phyloP scores from a whole-genome alignment of 305 asterid genomes.

The Fraxinus nigra region DNA sequence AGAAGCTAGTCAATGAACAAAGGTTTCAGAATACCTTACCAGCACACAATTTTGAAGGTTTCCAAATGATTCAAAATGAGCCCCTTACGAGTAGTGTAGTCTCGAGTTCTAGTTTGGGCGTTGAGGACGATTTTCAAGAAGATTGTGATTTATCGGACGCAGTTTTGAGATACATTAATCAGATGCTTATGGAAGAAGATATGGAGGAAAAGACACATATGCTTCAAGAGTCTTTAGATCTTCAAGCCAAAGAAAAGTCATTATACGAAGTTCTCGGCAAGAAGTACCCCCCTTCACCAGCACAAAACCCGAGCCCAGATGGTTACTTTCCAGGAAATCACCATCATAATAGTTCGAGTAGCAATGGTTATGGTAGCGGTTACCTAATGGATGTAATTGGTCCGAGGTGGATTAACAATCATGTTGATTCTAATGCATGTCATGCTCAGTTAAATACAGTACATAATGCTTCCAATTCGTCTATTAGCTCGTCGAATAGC shows the following conservation, averaged over 20 bases:
- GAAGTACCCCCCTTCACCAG: not conserved
- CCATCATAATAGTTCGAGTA: not conserved
- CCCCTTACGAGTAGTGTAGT: conserved; percentile 9
- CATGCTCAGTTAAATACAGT: not conserved
- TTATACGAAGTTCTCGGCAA: not conserved
- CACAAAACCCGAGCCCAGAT: not conserved
- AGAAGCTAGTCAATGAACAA: conserved; percentile 18
- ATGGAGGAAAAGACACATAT: conserved; percentile 33
- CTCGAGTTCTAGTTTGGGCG: conserved; percentile 4
- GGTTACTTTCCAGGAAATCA: not conserved
- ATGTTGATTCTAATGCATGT: not conserved
- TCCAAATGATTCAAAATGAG: conserved; percentile 14
- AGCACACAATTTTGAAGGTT: conserved; percentile 10
- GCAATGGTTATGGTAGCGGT: not conserved
- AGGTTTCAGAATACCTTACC: conserved; percentile 15
- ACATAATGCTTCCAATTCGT: not conserved
- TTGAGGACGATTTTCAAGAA: conserved; percentile 22
- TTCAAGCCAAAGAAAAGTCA: conserved; percentile 32
- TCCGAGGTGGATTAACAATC: not conserved
- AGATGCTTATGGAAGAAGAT: conserved; percentile 41
- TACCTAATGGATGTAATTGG: not conserved
- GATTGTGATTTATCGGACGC: conserved; percentile 33
- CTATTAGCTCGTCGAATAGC: not conserved
- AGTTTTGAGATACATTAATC: conserved; percentile 28
- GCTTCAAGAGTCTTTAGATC: conserved; percentile 38